Conservation (phyloP, 2,329 filamentous ascomycete species). For the Xylariaceae sp. region DNA sequence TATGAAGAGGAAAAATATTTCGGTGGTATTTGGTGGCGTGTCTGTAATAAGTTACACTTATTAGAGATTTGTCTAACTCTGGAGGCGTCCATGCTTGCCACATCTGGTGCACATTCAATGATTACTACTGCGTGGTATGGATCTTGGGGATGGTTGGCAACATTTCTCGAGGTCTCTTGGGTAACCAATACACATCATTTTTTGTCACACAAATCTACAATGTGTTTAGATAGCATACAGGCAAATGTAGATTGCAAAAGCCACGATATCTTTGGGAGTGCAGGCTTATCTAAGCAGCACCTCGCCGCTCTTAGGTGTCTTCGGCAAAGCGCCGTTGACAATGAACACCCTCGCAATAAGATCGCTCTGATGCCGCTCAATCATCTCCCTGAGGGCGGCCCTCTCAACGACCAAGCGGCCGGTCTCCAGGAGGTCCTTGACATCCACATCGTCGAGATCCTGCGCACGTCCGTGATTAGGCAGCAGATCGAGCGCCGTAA, state of each 20-base stretch:
- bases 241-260: slow-evolving; percentile 2
- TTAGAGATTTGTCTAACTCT: no score
- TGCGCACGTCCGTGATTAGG: slow-evolving; percentile 70
- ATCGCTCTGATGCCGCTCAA: slow-evolving; percentile 73
- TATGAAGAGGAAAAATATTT: no score
- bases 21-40: no score
- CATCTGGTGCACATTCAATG: no score
- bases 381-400: slow-evolving; percentile 73
- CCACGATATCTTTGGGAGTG: background rate
- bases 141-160: background rate
- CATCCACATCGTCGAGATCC: slow-evolving; percentile 79
- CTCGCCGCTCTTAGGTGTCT: slow-evolving; percentile 27
- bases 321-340: slow-evolving; percentile 37
- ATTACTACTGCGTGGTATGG: background rate
- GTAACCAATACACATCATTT: background rate
- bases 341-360: slow-evolving; percentile 53
- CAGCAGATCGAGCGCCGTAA: slow-evolving; percentile 65
- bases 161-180: background rate
- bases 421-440: slow-evolving; percentile 89
- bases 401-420: slow-evolving; percentile 87
- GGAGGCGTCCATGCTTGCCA: no score
- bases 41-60: no score
- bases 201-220: background rate
- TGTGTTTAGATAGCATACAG: slow-evolving; percentile 15
- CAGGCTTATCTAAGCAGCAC: slow-evolving; percentile 34